Percentiles rank a stretch among this genome's conserved stretches.
These are phyloP conservation scores for Thelonectria olida DNA, from an alignment of 2,329 filamentous ascomycete genomes.

Conservation along the genomic window DNA sequence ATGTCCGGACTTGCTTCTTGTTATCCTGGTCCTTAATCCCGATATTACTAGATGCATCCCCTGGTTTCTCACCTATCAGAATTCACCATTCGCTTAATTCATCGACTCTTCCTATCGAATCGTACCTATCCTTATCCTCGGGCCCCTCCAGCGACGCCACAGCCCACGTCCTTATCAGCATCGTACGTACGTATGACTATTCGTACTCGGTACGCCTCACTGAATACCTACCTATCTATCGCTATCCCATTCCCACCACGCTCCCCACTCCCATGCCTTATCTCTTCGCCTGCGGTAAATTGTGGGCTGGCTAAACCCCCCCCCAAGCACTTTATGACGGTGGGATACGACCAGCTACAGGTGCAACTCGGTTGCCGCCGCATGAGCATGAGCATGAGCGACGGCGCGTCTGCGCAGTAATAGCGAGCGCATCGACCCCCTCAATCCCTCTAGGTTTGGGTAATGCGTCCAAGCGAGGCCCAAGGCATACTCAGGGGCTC, in stretches of 20 bases:
- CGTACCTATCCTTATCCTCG: slow-evolving; percentile 1
- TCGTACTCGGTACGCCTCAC: background rate
- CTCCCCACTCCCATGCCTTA: slow-evolving; percentile 21
- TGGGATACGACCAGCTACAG: slow-evolving; percentile 13
- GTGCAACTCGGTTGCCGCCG: background rate
- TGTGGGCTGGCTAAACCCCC: background rate
- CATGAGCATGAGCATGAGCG: background rate
- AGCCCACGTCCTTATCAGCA: slow-evolving; percentile 14
- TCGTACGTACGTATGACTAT: background rate
- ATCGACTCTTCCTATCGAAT: background rate
- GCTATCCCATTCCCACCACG: background rate
- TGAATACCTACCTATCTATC: background rate
- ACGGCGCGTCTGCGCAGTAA: background rate
- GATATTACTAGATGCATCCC: background rate
- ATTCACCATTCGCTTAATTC: slow-evolving; percentile 12
- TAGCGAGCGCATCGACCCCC: background rate
- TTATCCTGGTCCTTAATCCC: slow-evolving; percentile 2
- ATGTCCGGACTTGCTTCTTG: background rate
- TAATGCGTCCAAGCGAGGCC: background rate
- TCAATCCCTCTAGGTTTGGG: too few relatives aligned
- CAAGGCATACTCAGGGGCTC: background rate
- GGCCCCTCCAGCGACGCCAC: slow-evolving; percentile 5
- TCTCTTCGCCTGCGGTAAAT: slow-evolving; percentile 8
- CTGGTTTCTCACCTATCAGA: background rate
- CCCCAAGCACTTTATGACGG: background rate